These are phyloP conservation scores for Hyaloscypha variabilis DNA, from an alignment of 495 filamentous ascomycete genomes.

Conservation along the genomic window DNA sequence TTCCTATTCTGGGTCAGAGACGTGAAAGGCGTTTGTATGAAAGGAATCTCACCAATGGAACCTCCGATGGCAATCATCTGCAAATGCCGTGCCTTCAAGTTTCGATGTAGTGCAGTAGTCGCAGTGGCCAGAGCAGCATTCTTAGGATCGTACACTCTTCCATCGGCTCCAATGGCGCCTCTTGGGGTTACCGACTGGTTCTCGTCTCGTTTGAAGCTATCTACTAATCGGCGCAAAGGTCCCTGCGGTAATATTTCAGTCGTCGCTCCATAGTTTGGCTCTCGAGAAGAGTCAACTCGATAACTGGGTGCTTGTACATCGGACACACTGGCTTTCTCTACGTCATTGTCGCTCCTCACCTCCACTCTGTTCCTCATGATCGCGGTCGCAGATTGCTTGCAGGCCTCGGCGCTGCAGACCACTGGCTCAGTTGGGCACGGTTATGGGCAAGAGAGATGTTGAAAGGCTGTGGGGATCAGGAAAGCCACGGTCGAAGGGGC, in stretches of 20 bases:
- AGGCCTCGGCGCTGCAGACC: background rate
- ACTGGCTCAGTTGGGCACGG: background rate
- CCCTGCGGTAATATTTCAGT: conserved; percentile 22
- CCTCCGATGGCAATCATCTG: conserved; percentile 98
- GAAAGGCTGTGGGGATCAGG: background rate
- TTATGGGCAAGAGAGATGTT: background rate
- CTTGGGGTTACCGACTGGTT: conserved; percentile 61
- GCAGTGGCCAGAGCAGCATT: conserved; percentile 68
- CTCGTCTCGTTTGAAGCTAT: conserved; percentile 85
- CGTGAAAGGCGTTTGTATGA: background rate
- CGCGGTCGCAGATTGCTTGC: background rate
- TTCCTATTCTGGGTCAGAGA: conserved; percentile 36
- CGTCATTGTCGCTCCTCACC: background rate
- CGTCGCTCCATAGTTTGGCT: background rate
- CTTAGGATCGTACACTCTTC: conserved; percentile 73
- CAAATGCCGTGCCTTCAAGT: conserved; percentile 81
- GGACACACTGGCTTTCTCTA: conserved; percentile 2
- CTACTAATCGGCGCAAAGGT: conserved; percentile 54
- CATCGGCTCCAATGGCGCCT: conserved; percentile 55
- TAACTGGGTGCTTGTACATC: background rate
- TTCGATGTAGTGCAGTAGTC: conserved; percentile 71
- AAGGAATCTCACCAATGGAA: conserved; percentile 70
- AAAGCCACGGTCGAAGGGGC: background rate
- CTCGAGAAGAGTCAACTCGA: background rate
- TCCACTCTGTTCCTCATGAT: background rate